Conservation (phyloP, 768 basidiomycete genomes). For the Lactifluus hygrophoroides region DNA sequence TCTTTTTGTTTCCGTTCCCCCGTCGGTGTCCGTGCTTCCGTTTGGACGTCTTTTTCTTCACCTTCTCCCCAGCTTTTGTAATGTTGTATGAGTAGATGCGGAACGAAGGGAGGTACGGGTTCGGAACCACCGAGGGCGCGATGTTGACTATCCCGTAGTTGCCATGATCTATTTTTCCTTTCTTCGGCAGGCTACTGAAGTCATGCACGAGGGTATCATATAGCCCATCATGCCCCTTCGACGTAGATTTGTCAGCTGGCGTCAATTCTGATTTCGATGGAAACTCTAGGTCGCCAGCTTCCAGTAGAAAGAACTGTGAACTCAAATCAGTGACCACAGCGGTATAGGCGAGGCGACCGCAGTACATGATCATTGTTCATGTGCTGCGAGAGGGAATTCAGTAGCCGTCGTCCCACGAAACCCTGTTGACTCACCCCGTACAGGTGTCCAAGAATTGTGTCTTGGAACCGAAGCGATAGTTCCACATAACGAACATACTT, state of each 20-base stretch:
- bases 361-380: constrained; percentile 78
- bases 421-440: constrained; percentile 54
- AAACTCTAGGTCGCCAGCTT: constrained; percentile 26
- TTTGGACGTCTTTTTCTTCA: constrained; percentile 22
- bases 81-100: constrained; percentile 78
- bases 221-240: constrained; percentile 31
- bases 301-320: constrained; percentile 28
- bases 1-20: constrained; percentile 19
- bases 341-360: constrained; percentile 9
- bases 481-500: constrained; percentile 63
- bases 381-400: constrained; percentile 37
- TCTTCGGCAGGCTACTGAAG: constrained; percentile 53
- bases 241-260: constrained; percentile 10
- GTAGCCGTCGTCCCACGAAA: constrained; percentile 25
- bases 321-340: constrained; percentile 4
- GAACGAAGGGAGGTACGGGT: constrained; percentile 74
- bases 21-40: constrained; percentile 44
- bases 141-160: constrained; percentile 74
- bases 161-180: constrained; percentile 43
- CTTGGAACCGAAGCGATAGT: constrained; percentile 74
- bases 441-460: constrained; percentile 80
- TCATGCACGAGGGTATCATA: constrained; percentile 54
- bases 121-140: constrained; percentile 77
- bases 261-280: constrained; percentile 12
- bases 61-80: constrained; percentile 29